These are phyloP conservation scores for Fusarium beomiforme DNA, from an alignment of 2,329 filamentous ascomycete species.

Conservation along the genomic window DNA sequence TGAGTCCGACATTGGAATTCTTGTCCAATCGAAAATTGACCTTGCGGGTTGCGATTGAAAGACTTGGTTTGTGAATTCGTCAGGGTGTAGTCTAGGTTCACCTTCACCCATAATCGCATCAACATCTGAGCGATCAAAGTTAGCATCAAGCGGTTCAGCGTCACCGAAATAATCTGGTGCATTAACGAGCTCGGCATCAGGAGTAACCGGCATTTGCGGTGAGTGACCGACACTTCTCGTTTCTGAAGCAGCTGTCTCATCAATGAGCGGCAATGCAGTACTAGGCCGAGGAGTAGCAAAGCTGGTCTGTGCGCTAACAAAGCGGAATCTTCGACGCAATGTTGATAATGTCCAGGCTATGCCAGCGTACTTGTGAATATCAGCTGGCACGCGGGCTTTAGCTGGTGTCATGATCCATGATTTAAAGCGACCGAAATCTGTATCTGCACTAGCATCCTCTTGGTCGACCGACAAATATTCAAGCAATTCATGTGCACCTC, in stretches of 20 bases:
- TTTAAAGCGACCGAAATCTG: constrained; percentile 72
- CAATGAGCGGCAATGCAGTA: constrained; percentile 52
- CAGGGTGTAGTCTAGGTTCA: constrained; percentile 48
- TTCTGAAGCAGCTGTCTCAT: constrained; percentile 47
- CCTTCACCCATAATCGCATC: constrained; percentile 43
- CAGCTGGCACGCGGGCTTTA: constrained; percentile 61
- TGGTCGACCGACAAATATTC: constrained; percentile 65
- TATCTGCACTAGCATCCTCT: constrained; percentile 53
- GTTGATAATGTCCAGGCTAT: constrained; percentile 77
- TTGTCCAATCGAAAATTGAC: constrained; percentile 84
- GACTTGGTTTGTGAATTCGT: constrained; percentile 56
- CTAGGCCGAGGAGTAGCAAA: constrained; percentile 48
- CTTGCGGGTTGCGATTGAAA: constrained; percentile 49
- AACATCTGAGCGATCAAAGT: constrained; percentile 8
- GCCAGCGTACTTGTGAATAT: constrained; percentile 70
- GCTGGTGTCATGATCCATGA: constrained; percentile 71
- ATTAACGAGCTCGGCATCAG: constrained; percentile 45
- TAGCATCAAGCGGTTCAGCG: constrained; percentile 27
- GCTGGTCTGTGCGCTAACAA: constrained; percentile 68
- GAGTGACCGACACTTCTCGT: constrained; percentile 50
- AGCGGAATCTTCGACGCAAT: constrained; percentile 72
- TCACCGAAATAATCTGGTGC: constrained; percentile 57
- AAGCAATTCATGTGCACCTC: constrained; percentile 63
- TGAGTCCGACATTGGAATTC: constrained; percentile 69
- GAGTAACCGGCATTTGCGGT: constrained; percentile 50